Conservation (phyloP, 2,329 filamentous ascomycete genomes). For the Colletotrichum aenigma region DNA sequence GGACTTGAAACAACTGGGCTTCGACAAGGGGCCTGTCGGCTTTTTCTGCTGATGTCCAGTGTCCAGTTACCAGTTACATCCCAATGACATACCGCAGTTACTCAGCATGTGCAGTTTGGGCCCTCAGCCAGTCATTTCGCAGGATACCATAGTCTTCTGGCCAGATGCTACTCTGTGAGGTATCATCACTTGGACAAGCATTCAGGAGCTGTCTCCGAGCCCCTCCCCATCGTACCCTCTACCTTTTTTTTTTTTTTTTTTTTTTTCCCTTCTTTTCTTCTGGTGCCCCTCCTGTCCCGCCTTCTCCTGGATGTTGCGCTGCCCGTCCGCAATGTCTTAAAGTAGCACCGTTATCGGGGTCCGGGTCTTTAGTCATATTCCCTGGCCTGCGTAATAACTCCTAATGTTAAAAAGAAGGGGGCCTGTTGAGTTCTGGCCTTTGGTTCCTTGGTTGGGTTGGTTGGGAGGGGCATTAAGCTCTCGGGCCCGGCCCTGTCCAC, state of each 20-base stretch:
- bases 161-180: neutral
- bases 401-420: neutral
- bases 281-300: neutral
- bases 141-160: neutral
- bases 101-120: neutral
- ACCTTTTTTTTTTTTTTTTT: neutral
- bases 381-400: neutral
- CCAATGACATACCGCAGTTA: neutral
- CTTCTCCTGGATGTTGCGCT: neutral
- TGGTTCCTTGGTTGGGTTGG: neutral
- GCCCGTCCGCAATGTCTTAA: neutral
- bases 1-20: constrained; percentile 19
- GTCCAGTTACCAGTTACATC: neutral
- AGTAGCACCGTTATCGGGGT: neutral
- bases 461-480: constrained; percentile 10
- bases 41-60: neutral
- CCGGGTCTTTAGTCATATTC: neutral
- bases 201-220: neutral
- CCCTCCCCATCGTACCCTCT: neutral
- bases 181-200: neutral
- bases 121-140: constrained; percentile 8
- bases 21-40: neutral
- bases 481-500: neutral
- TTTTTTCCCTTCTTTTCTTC: neutral
- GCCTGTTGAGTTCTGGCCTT: neutral